Conservation (phyloP, 768 basidiomycete species). For the Termitomyces sp. region DNA sequence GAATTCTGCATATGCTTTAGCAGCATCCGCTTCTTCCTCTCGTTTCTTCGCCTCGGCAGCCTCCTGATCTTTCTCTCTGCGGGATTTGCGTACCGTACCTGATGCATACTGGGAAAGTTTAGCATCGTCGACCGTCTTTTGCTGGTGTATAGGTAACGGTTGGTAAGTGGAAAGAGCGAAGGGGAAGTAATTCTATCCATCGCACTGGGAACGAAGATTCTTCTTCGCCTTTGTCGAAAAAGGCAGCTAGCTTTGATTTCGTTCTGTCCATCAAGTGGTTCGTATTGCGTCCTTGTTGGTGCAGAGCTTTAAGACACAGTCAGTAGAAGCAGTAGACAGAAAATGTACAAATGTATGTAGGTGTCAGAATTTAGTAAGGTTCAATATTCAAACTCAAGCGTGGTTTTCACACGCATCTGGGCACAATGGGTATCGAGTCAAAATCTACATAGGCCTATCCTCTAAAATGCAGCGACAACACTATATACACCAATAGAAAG, state of each 20-base stretch:
- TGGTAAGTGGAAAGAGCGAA: conserved; percentile 57
- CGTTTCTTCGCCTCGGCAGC: conserved; percentile 86
- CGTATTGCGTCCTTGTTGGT: background rate
- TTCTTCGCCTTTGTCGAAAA: conserved; percentile 84
- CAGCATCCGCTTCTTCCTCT: conserved; percentile 79
- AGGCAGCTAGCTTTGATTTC: conserved; percentile 66
- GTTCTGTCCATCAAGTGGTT: conserved; percentile 55
- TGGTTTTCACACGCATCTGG: background rate
- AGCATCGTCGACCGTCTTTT: conserved; percentile 80
- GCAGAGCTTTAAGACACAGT: background rate
- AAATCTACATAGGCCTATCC: background rate
- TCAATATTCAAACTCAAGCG: background rate
- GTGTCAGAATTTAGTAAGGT: background rate
- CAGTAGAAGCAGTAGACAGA: background rate
- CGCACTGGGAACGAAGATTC: conserved; percentile 89
- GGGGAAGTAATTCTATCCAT: conserved; percentile 69
- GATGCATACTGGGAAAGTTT: conserved; percentile 85
- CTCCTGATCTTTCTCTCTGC: conserved; percentile 89
- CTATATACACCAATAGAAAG: background rate
- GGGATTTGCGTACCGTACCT: conserved; percentile 86
- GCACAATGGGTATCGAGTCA: background rate
- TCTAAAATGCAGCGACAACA: background rate
- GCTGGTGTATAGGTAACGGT: conserved; percentile 56
- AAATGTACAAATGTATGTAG: too few relatives aligned
- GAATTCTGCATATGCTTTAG: conserved; percentile 80